phyloP scores from a whole-genome alignment of 164 flowering plant species.

The Litsea cubeba region DNA sequence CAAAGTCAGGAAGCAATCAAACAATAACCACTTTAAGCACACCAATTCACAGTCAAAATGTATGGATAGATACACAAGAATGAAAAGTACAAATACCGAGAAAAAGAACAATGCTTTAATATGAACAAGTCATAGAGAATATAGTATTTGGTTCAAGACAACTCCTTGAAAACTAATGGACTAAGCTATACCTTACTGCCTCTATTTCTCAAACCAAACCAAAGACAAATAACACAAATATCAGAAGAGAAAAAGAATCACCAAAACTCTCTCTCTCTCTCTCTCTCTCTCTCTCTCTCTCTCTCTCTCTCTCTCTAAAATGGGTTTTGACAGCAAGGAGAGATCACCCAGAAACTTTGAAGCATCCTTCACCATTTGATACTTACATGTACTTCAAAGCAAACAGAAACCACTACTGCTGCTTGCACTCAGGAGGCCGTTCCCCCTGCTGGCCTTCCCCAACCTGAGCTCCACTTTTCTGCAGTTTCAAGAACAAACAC shows the following conservation, averaged over 20 bases:
- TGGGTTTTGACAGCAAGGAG: background rate
- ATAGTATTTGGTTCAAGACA: background rate
- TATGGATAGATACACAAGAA: background rate
- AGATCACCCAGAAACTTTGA: background rate
- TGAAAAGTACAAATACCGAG: background rate
- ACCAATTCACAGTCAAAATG: too few species aligned
- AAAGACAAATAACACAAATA: background rate
- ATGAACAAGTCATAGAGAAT: background rate
- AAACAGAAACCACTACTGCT: constrained; percentile 19
- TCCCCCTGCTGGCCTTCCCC: constrained; percentile 29
- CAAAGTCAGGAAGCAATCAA: too few species aligned
- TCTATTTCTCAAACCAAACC: background rate
- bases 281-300: background rate
- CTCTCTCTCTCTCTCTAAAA: background rate
- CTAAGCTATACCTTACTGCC: background rate
- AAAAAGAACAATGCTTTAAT: background rate
- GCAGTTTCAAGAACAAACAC: constrained; percentile 12
- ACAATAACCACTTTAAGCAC: too few species aligned
- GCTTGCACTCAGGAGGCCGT: constrained; percentile 39
- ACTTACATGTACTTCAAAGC: background rate
- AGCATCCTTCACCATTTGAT: background rate
- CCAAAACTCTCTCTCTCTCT: constrained; percentile 9
- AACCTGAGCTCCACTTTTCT: constrained; percentile 43
- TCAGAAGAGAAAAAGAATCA: constrained; percentile 4
- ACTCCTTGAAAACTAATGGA: background rate